Evolutionary conservation across 495 filamentous ascomycete genomes (phyloP), one percentile per base, ranked within the genome.

Genomic region (Oleoguttula mirabilis): DNA sequence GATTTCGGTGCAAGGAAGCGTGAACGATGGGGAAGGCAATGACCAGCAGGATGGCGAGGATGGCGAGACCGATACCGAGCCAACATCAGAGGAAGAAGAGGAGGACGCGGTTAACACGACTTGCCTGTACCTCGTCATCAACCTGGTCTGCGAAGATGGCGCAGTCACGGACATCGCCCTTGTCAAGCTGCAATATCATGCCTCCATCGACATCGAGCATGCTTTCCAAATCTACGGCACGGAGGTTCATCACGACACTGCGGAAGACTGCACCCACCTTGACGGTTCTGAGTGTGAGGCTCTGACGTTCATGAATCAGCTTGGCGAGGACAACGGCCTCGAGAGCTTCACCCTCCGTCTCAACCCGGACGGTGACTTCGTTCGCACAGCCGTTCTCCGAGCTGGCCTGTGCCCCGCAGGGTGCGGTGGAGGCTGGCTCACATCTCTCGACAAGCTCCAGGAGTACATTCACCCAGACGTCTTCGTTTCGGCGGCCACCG

Each of bases 401-500:
- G 4, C 4, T 22, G 12, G 22, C 6, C n/a, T 6, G 4, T 49
- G 46, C 17, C 39, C 39, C 11, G 33, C 33, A 17, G 3, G 24
- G 15, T 39, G 46, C 40, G 10, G 28, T n/a, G 20, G 32, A 10
- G 46, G 46, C 20, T 27, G 12, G 10, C 32, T 49, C 19, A 10
- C 23, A 20, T 23, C 17, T 25, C 30, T 28, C n/a, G 33, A n/a
- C 7, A 23, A 21, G 14, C 24, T 39, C 20, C 4, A 10, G 3
- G 12, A 3, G 2, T 2, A 36, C 8, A 3, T 47, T 30, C 10
- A 31, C 15, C 6, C 20, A 3, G 15, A 4, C 34, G 17, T 32
- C 6, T 47, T 37, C 20, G 4, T 28, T 28, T 20, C 43, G 4
- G 7, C 36, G 5, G 35, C 32, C 30, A 1, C 21, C 8, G 3